Conservation (phyloP, 169 alveolate species). For the Blepharisma undulans region DNA sequence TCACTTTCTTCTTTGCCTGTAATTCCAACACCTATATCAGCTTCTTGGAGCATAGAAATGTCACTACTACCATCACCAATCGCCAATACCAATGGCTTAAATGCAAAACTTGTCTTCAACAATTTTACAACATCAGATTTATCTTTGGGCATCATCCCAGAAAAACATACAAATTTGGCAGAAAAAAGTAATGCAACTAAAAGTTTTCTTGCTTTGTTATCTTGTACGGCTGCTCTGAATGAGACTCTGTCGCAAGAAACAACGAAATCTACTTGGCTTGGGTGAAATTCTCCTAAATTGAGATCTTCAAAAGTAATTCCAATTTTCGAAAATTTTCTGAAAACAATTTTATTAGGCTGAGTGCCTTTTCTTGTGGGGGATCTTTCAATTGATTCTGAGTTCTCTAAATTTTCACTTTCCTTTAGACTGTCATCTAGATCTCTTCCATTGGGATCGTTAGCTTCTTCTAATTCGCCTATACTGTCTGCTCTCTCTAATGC, state of each 20-base stretch:
- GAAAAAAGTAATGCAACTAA: neutral
- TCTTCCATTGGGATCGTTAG: neutral
- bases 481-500: neutral
- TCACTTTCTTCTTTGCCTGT: neutral
- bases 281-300: neutral
- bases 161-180: slow-evolving; percentile 69
- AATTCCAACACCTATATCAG: slow-evolving; percentile 83
- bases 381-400: neutral
- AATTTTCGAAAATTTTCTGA: neutral
- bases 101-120: slow-evolving; percentile 50
- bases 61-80: slow-evolving; percentile 91
- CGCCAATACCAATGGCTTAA: slow-evolving; percentile 65
- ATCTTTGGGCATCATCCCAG: slow-evolving; percentile 80
- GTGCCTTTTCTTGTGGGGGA: neutral
- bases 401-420: neutral
- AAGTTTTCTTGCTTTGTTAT: neutral
- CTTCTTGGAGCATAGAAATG: slow-evolving; percentile 84
- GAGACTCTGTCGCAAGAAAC: neutral
- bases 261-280: neutral
- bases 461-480: neutral
- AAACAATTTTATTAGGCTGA: neutral
- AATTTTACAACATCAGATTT: slow-evolving; percentile 81
- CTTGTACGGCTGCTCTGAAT: neutral
- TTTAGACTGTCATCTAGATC: neutral
- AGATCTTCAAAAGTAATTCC: neutral